Evolutionary conservation across 768 basidiomycete species (phyloP).

Genomic region (Trametes cingulata): DNA sequence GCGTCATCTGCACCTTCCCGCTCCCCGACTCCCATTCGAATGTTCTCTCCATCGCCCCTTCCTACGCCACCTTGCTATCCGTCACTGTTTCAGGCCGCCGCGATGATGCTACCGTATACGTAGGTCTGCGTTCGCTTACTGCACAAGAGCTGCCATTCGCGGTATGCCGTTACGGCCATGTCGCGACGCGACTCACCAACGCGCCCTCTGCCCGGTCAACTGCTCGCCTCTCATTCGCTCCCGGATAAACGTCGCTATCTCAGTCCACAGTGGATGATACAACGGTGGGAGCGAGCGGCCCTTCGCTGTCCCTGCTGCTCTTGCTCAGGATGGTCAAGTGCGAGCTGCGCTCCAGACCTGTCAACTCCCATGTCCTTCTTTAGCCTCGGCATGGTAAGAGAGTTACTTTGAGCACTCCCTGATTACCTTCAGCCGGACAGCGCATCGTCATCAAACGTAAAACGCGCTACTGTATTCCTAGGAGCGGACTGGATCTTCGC

Average conservation of each 20-base stretch:
- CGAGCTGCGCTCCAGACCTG: conserved; percentile 18
- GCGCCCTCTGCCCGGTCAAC: background rate
- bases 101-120: background rate
- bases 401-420: background rate
- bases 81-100: background rate
- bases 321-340: conserved; percentile 16
- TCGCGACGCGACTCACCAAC: background rate
- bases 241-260: conserved; percentile 21
- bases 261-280: background rate
- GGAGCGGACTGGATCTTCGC: conserved; percentile 4
- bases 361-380: conserved; percentile 8
- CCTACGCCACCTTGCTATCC: conserved; percentile 9
- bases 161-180: conserved; percentile 8
- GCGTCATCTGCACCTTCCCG: background rate
- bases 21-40: conserved; percentile 4
- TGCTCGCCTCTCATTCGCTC: conserved; percentile 11
- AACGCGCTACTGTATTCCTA: conserved; percentile 12
- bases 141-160: background rate
- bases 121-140: background rate
- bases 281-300: conserved; percentile 14
- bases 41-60: conserved; percentile 7
- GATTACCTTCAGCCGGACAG: conserved; percentile 12
- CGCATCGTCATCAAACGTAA: conserved; percentile 12
- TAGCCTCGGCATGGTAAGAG: conserved; percentile 1
- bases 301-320: conserved; percentile 12